Base-by-base conservation (phyloP, 2,329 filamentous ascomycete genomes). In the Nigrograna mackinnonii region DNA sequence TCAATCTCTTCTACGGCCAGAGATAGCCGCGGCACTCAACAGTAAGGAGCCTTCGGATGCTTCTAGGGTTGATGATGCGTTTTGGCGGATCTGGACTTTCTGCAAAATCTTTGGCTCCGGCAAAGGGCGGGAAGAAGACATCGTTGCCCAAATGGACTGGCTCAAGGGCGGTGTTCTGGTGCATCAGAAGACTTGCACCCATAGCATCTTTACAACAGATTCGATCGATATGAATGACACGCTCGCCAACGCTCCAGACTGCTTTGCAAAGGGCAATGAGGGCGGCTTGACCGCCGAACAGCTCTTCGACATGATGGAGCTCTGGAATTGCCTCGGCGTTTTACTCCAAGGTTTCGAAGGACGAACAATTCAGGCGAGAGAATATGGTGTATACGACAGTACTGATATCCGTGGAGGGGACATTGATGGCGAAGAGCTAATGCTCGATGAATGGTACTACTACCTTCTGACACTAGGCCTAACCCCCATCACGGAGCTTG, bases 71-170 rank as follows among this genome's bases (percentile, higher is more conserved):
- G 79, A 84, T 43, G 75, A 83, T 59, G 82, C 82, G 0, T 74
- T 85, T 35, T 85, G 81, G 80, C 77, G 82, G 2, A 78, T 86
- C 21, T 85, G 82, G 82, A 82, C 78, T 1, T 86, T 85, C 62
- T 85, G 82, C 62, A 76, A 75, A 40, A 77, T 84, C 22, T 86
- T 86, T 39, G 83, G 83, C 1, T 76, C 72, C 37, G 73, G 74
- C 1, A 83, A 81, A 50, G 74, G 73, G 4, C 74, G 80, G 12
- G 79, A 84, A 50, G 76, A 80, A 21, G 80, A 85, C 45, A 69
- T 83, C 22, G 69, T 76, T 24, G 79, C 76, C 4, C 82, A 85
- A 57, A 73, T 81, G 50, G 81, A 84, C 53, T 86, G 83, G 83
- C 66, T 86, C 9, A 78, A 76, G 44, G 83, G 82, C 22, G 82